Evolutionary conservation across 176 grass and related monocot genomes (phyloP).

Genomic region (Cocos nucifera): DNA sequence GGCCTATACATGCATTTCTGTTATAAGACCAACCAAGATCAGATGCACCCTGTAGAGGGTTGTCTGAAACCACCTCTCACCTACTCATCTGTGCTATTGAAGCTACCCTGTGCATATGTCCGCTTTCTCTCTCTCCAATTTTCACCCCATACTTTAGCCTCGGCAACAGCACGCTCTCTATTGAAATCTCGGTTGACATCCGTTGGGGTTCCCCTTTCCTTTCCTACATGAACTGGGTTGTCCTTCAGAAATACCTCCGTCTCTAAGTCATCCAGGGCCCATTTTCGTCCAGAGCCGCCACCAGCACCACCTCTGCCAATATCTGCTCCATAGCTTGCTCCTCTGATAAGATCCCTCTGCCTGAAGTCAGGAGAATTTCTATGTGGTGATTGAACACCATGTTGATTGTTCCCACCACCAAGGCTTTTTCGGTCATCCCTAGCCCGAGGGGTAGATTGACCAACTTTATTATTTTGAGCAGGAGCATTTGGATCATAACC

Average conservation of each 20-base stretch:
- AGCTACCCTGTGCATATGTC: not conserved
- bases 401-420: conserved; percentile 2
- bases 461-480: conserved; percentile 13
- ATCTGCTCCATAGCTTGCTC: not conserved
- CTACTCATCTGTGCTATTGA: not conserved
- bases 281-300: no score
- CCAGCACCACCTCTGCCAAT: not conserved
- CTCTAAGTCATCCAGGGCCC: no score
- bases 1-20: not conserved
- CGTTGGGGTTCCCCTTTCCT: not conserved
- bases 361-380: conserved; percentile 20
- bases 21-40: not conserved
- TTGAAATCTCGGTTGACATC: not conserved
- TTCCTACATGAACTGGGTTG: no score
- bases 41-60: not conserved
- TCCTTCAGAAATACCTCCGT: no score
- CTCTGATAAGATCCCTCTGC: not conserved
- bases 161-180: conserved; percentile 11
- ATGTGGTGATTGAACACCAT: conserved; percentile 18
- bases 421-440: conserved; percentile 8
- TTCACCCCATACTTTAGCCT: conserved; percentile 18
- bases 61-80: not conserved
- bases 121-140: conserved; percentile 11
- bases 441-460: conserved; percentile 26
- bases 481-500: conserved; percentile 6